Evolutionary conservation across 139 green algal species (phyloP).

Genomic region (Nannochloris sp.): DNA sequence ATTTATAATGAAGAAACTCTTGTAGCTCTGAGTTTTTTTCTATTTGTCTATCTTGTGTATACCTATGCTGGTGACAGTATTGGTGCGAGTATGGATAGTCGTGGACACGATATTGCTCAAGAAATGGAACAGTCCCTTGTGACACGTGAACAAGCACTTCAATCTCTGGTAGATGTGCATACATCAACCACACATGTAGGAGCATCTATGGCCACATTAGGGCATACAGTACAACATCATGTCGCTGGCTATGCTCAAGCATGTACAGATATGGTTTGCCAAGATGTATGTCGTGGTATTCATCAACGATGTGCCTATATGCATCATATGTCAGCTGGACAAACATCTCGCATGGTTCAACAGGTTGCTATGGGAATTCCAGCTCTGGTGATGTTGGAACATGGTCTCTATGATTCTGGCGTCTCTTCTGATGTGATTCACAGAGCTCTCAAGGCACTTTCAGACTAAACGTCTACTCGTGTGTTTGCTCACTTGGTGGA

Average conservation of each 20-base stretch:
- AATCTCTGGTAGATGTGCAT: background rate
- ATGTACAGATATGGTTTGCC: background rate
- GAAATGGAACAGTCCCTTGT: slow-evolving; percentile 43
- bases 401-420: background rate
- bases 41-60: slow-evolving; percentile 29
- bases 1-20: slow-evolving; percentile 45
- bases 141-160: slow-evolving; percentile 18
- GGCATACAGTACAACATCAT: background rate
- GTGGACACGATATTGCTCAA: slow-evolving; percentile 22
- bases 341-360: background rate
- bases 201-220: background rate
- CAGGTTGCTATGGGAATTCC: background rate
- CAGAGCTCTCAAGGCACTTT: background rate
- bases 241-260: background rate
- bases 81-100: slow-evolving; percentile 30
- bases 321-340: background rate
- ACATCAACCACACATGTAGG: background rate
- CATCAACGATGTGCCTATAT: slow-evolving; percentile 12
- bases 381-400: background rate
- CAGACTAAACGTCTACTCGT: background rate
- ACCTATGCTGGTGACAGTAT: slow-evolving; percentile 33
- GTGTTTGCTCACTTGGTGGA: slow-evolving; percentile 31
- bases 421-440: background rate
- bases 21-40: slow-evolving; percentile 28
- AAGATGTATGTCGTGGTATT: slow-evolving; percentile 20